These are phyloP conservation scores for Pelargonium cotyledonis DNA, from an alignment of 441 rosid genomes.

Conservation along the genomic window DNA sequence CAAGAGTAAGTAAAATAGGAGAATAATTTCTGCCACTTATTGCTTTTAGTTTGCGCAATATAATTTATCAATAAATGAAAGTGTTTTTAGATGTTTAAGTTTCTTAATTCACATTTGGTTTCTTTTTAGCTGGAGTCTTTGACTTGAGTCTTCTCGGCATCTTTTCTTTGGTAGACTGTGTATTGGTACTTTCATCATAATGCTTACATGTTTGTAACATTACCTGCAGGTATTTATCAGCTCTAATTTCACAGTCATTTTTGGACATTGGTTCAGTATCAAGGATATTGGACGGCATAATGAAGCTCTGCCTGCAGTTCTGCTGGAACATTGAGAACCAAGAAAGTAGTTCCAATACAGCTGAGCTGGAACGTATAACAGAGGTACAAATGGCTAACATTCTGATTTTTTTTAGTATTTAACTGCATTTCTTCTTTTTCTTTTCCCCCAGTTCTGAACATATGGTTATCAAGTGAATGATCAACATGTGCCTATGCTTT, in stretches of 20 bases:
- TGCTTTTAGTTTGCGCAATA: too few species aligned
- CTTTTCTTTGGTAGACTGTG: neutral
- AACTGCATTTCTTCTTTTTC: too few species aligned
- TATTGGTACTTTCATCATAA: slow-evolving; percentile 1
- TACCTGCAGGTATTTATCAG: slow-evolving; percentile 72
- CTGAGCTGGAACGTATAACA: slow-evolving; percentile 72
- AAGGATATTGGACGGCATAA: slow-evolving; percentile 88
- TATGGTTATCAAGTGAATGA: too few species aligned
- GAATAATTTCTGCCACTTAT: neutral
- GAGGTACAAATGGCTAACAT: slow-evolving; percentile 43
- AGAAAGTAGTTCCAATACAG: slow-evolving; percentile 64
- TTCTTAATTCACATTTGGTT: slow-evolving; percentile 7
- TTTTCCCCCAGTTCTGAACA: too few species aligned
- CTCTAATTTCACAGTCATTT: slow-evolving; percentile 95
- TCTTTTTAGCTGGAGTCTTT: neutral
- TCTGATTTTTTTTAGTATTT: too few species aligned
- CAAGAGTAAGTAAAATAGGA: slow-evolving; percentile 62
- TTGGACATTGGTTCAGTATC: slow-evolving; percentile 93
- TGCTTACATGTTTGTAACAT: slow-evolving; percentile 17
- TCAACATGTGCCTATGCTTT: too few species aligned
- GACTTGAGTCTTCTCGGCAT: neutral
- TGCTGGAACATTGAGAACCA: slow-evolving; percentile 97
- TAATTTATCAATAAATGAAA: too few species aligned
- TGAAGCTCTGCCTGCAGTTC: slow-evolving; percentile 92
- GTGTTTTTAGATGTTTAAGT: too few species aligned